These are phyloP conservation scores for Myxozyma neglecta DNA, from an alignment of 805 yeast genomes.

Conservation along the genomic window DNA sequence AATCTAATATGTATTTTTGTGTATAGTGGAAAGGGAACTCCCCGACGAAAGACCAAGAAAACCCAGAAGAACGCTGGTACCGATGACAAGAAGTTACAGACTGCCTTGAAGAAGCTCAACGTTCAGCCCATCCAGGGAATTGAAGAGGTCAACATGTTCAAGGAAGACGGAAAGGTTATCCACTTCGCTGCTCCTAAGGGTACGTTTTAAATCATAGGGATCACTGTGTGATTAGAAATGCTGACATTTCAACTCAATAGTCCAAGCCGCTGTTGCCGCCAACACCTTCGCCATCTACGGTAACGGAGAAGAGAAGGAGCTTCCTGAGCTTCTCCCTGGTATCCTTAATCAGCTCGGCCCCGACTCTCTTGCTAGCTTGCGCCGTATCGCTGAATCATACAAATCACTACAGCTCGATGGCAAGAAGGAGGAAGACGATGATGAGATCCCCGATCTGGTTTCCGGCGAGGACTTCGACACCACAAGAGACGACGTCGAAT, in stretches of 20 bases:
- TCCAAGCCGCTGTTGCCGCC: slow-evolving; percentile 85
- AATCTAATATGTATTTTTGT: neutral
- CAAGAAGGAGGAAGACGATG: slow-evolving; percentile 48
- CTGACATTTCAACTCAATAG: slow-evolving; percentile 40
- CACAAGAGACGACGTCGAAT: slow-evolving; percentile 29
- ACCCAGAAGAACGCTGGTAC: slow-evolving; percentile 57
- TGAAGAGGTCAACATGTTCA: slow-evolving; percentile 97
- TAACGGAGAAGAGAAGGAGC: slow-evolving; percentile 86
- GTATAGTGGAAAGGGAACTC: slow-evolving; percentile 55
- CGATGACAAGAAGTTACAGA: slow-evolving; percentile 89
- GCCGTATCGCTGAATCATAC: slow-evolving; percentile 85
- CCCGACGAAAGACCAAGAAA: slow-evolving; percentile 92
- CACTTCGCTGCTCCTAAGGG: slow-evolving; percentile 91
- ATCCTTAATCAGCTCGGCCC: slow-evolving; percentile 95
- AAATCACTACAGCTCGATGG: slow-evolving; percentile 47
- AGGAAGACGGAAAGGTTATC: slow-evolving; percentile 91
- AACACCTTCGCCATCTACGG: slow-evolving; percentile 96
- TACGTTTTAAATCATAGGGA: neutral
- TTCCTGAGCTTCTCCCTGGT: slow-evolving; percentile 89
- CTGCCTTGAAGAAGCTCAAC: slow-evolving; percentile 81
- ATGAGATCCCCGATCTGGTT: slow-evolving; percentile 66
- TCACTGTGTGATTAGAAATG: neutral
- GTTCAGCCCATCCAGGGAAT: slow-evolving; percentile 85
- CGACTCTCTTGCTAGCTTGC: slow-evolving; percentile 86
- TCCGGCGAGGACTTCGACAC: slow-evolving; percentile 31